Percentiles rank a stretch among this genome's conserved stretches.
These are phyloP conservation scores for Saturnispora quitensis DNA, from an alignment of 805 yeast genomes.

Conservation along the genomic window DNA sequence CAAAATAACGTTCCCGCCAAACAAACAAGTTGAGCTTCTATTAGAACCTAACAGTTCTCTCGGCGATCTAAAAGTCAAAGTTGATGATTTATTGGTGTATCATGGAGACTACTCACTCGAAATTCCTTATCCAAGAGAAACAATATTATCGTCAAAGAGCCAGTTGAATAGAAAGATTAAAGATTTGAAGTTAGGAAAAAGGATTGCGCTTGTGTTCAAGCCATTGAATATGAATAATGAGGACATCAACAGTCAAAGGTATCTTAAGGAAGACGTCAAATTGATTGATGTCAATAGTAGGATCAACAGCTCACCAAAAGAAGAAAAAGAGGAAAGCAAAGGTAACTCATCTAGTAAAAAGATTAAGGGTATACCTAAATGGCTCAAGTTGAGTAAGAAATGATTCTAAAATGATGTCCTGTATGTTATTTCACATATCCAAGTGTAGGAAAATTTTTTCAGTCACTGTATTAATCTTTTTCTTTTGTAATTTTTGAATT, in stretches of 20 bases:
- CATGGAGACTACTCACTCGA: not conserved
- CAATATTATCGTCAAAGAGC: not conserved
- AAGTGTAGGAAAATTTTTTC: not conserved
- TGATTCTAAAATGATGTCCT: not conserved
- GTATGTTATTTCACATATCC: not conserved
- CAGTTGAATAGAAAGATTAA: not conserved
- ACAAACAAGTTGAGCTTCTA: not conserved
- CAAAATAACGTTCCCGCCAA: not conserved
- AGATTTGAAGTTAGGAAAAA: not conserved
- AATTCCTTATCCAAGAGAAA: constrained; percentile 2
- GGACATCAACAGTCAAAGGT: not conserved
- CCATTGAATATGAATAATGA: not conserved
- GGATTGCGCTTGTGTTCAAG: constrained; percentile 1
- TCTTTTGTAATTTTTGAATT: not conserved
- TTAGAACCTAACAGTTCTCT: not conserved
- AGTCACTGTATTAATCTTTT: not conserved
- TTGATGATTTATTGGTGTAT: not conserved
- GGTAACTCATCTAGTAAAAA: not conserved
- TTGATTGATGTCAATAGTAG: not conserved
- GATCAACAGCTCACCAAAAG: not conserved
- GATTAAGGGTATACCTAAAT: constrained; percentile 1
- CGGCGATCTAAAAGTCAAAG: not conserved
- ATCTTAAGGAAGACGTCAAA: constrained; percentile 1
- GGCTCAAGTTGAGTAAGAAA: constrained; percentile 6
- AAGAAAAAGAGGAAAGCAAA: not conserved